Evolutionary conservation across 192 early-diverging fungal species (phyloP), one percentile per base, ranked within the genome.

Genomic region (Coemansia sp.): DNA sequence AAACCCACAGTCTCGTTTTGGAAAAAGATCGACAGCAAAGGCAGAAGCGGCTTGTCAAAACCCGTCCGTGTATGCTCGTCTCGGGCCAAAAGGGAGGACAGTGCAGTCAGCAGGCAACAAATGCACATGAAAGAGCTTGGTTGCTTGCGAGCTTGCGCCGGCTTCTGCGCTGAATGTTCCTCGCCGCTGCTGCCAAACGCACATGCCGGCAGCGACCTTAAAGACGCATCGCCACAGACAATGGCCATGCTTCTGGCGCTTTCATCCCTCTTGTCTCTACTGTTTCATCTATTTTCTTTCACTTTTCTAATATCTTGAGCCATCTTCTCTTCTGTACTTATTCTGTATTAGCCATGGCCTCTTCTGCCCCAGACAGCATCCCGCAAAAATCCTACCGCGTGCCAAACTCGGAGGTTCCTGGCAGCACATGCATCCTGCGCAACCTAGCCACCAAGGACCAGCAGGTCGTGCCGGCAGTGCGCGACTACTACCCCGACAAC

Each of bases 341-440:
- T 45, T 45, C 42, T 45, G 42, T 45, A 5, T 45, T 52, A n/a
- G 40, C 25, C 31, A 67, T 74, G 72, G 32, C 72, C 36, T 17
- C 61, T 4, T 8, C 63, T 25, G 63, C 63, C 38, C 11, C 42
- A 25, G 10, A 11, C 18, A 20, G 48, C 36, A 60, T 60, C 64
- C 60, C 62, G 55, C 60, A 65, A 76, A 67, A 77, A 59, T 82
- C 80, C 48, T 76, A 74, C 65, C 75, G 71, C 58, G 80, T 82
- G 36, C 80, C 80, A 20, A 64, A 64, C 74, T 82, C 80, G 5
- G 80, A 73, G 61, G 71, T 56, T 34, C 74, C 81, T 3, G 76
- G 76, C 34, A 67, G 67, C 64, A 66, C 76, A 42, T 78, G 74
- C 48, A 73, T 75, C 54, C 62, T 83, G 61, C 76, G 81, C 48